Conservation (phyloP, 306 rosid species). For the cucumber (Cucumis sativus) region Cucumber_9930_V3 NC_026656.2:19016001-19016500, state of each 20-base stretch:
- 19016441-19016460: constrained; percentile 72
- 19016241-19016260: constrained; percentile 68
- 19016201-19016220: constrained; percentile 17
- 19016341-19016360: constrained; percentile 70
- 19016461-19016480: constrained; percentile 85
- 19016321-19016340: constrained; percentile 67
- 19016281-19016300: constrained; percentile 75
- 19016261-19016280: constrained; percentile 47
- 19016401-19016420: constrained; percentile 43
- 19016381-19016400: constrained; percentile 72
- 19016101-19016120: not conserved
- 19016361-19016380: constrained; percentile 49
- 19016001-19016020: not conserved
- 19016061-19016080: not conserved
- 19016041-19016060: not conserved
- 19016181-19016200: constrained; percentile 5
- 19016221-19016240: constrained; percentile 84
- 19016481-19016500: constrained; percentile 80
- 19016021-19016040: not conserved
- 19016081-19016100: constrained; percentile 7
- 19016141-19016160: not conserved
- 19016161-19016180: not conserved
- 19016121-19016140: not conserved
- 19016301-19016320: constrained; percentile 82
- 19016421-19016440: constrained; percentile 37